Base-by-base conservation (phyloP, 495 filamentous ascomycete species). In the Talaromyces ruber region DNA sequence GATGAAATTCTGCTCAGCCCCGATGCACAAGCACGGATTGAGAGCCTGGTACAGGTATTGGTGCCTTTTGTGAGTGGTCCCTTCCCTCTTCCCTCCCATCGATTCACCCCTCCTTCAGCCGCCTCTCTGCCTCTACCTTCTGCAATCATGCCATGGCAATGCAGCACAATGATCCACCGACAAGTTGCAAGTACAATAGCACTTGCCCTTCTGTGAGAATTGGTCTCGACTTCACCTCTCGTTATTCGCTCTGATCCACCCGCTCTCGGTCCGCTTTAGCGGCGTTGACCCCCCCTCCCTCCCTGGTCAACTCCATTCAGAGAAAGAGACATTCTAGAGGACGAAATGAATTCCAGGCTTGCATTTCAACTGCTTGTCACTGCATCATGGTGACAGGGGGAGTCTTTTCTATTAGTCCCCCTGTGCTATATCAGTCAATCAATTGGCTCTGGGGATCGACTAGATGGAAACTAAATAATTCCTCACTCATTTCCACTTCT, bases 41-140 rank as follows among this genome's bases (percentile, higher is more conserved):
- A 73, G 58, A 67, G 74, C n/a, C 64, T 83, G 32, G 73, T 88
- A 62, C 75, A 75, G 52, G 75, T 83, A 53, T 81, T 89, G 82
- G 82, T 82, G 59, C 81, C 81, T 53, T 88, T 88, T 71, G 88
- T 88, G 74, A 82, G 83, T 77, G 61, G 61, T 62, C 63, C 53
- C 47, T 55, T 62, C 37, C 59, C 59, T 56, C 58, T 62, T 71
- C 61, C 53, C 55, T 26, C 14, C 53, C 4, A 22, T 22, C 12
- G 25, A 7, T 25, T 51, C 26, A 39, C 59, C 39, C 16, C 37
- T 54, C 51, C 51, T 54, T 52, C 50, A 52, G 18, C 51, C 28
- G 22, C 26, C 18, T 52, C 18, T 52, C 12, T 45, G 39, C 39
- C 43, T 47, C 43, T 47, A 2, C 43, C 16, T 37, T 47, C n/a